Percentiles rank a stretch among this genome's conserved stretches.
phyloP scores from a whole-genome alignment of 805 yeast genomes.

The Candida ulmi region DNA sequence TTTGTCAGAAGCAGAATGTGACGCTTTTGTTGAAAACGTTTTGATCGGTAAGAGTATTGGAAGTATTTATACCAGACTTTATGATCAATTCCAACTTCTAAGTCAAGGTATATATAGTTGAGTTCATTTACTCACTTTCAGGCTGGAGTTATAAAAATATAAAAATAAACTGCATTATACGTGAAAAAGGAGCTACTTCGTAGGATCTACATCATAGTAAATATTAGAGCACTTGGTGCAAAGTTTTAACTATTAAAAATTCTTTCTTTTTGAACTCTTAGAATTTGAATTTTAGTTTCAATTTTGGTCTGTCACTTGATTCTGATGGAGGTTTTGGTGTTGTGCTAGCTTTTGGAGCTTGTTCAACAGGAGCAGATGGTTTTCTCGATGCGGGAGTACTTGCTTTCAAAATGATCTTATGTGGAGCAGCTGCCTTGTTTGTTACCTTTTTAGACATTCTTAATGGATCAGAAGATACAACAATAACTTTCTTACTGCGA shows the following conservation, averaged over 20 bases:
- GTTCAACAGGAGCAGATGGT: not conserved
- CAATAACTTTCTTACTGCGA: constrained; percentile 28
- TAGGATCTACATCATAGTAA: too few species aligned
- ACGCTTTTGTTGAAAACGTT: constrained; percentile 68
- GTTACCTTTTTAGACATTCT: constrained; percentile 10
- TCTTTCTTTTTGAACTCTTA: not conserved
- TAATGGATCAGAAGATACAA: constrained; percentile 39
- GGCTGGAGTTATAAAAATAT: not conserved
- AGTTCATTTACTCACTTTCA: constrained; percentile 1
- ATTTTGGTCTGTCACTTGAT: constrained; percentile 5
- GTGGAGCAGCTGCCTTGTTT: constrained; percentile 1
- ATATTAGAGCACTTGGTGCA: too few species aligned
- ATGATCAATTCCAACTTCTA: constrained; percentile 90
- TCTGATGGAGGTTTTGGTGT: not conserved
- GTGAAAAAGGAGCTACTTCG: too few species aligned
- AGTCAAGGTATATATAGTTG: constrained; percentile 91
- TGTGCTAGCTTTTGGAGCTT: not conserved
- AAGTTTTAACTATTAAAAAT: too few species aligned
- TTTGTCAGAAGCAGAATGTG: constrained; percentile 65
- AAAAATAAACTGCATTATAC: too few species aligned
- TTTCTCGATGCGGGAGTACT: not conserved
- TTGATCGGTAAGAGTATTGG: constrained; percentile 80
- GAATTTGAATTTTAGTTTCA: constrained; percentile 13
- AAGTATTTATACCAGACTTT: constrained; percentile 83
- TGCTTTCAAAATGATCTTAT: constrained; percentile 1